A percentile compares a stretch with the other conserved stretches of the same genome.
Evolutionary conservation across 1,284 basidiomycete genomes (phyloP).

Genomic region (Naganishia cerealis): DNA sequence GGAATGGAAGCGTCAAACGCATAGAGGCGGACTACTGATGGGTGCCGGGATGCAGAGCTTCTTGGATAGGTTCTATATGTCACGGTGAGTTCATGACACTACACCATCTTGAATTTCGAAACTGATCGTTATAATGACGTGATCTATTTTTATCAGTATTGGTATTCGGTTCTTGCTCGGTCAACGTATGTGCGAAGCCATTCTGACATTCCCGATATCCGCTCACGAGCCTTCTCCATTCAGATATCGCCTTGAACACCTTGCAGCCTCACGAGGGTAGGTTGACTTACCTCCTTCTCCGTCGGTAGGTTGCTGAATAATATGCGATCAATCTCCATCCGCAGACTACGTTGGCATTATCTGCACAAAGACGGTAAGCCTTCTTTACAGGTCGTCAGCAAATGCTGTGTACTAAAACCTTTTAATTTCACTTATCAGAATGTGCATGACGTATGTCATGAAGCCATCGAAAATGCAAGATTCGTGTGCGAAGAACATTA

Average conservation of each 20-base stretch:
- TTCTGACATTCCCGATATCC: not conserved
- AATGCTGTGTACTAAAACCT: slow-evolving; percentile 31
- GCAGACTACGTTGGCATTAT: slow-evolving; percentile 95
- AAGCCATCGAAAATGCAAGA: slow-evolving; percentile 96
- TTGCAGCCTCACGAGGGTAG: slow-evolving; percentile 68
- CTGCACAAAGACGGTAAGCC: slow-evolving; percentile 80
- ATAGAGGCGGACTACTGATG: slow-evolving; percentile 32
- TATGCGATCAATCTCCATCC: not conserved
- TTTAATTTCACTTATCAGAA: slow-evolving; percentile 58
- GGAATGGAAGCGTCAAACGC: slow-evolving; percentile 61
- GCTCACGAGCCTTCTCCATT: slow-evolving; percentile 5
- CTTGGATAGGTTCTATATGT: slow-evolving; percentile 97
- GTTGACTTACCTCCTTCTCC: not conserved
- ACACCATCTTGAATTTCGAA: too few species aligned
- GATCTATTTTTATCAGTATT: slow-evolving; percentile 58
- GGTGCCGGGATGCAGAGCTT: slow-evolving; percentile 90
- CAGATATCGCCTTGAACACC: slow-evolving; percentile 88
- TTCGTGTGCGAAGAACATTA: slow-evolving; percentile 99
- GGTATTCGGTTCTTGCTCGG: slow-evolving; percentile 94
- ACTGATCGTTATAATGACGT: not conserved
- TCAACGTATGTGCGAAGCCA: slow-evolving; percentile 64
- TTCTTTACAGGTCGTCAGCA: slow-evolving; percentile 14
- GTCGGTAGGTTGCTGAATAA: not conserved
- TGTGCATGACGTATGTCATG: slow-evolving; percentile 92
- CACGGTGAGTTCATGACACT: slow-evolving; percentile 56